phyloP scores from a whole-genome alignment of 306 rosid genomes.

The Rubus parviflorus region DNA sequence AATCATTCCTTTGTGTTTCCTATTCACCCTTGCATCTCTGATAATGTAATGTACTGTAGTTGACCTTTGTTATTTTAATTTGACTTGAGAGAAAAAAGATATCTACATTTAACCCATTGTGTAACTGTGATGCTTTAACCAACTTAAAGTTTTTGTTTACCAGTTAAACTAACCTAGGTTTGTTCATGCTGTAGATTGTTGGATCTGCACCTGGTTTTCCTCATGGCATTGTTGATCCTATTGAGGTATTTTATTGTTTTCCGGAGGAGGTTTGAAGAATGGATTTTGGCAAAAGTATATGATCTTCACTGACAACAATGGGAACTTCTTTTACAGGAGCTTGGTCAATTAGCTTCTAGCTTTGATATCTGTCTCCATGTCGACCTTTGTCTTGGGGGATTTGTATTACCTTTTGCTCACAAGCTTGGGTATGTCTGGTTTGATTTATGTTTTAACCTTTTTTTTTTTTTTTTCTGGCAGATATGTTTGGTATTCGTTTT shows the following conservation, averaged over 20 bases:
- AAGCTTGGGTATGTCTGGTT: slow-evolving; percentile 76
- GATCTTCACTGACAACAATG: slow-evolving; percentile 22
- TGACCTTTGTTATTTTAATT: slow-evolving; percentile 5
- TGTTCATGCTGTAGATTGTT: slow-evolving; percentile 66
- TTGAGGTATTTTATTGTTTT: slow-evolving; percentile 47
- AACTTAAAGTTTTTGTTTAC: slow-evolving; percentile 28
- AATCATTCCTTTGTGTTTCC: neutral
- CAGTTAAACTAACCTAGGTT: slow-evolving; percentile 25
- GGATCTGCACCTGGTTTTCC: slow-evolving; percentile 99
- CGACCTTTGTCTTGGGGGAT: slow-evolving; percentile 96
- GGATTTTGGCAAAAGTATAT: slow-evolving; percentile 7
- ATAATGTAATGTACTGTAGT: neutral
- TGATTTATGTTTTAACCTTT: slow-evolving; percentile 11
- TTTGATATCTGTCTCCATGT: slow-evolving; percentile 85
- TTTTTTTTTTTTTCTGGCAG: slow-evolving; percentile 9
- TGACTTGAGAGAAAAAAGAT: neutral
- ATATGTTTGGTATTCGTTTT: neutral
- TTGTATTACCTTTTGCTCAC: slow-evolving; percentile 87
- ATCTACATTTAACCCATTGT: slow-evolving; percentile 11
- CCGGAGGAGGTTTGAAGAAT: neutral
- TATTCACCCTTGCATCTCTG: neutral
- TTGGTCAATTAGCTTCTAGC: slow-evolving; percentile 80
- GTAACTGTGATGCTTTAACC: slow-evolving; percentile 23
- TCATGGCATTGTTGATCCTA: slow-evolving; percentile 95
- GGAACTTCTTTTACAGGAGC: slow-evolving; percentile 61